Evolutionary conservation across 2,329 filamentous ascomycete species (phyloP), one percentile per base, ranked within the genome.

Genomic region (Pleoardoris graminearum): DNA sequence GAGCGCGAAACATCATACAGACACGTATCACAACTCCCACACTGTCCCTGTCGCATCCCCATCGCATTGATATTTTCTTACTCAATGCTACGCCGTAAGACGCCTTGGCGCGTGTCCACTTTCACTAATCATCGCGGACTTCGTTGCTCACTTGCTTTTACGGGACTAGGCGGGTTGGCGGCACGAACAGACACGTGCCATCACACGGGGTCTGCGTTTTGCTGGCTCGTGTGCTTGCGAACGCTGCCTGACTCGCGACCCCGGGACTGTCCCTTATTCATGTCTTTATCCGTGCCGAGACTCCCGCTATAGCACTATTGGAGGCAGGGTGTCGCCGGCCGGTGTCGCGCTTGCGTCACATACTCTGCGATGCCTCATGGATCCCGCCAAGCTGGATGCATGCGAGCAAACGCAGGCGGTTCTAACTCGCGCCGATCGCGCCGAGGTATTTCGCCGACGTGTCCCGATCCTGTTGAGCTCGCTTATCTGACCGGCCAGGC

Each of bases 21-120:
- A 54, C 51, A 50, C 32, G 47, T 53, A 43, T 50, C 51, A 53
- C 51, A 46, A 53, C 51, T 53, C 51, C 38, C 21, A 37, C n/a
- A 11, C 7, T 4, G 27, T 23, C 12, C 11, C n/a, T 36, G 27
- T n/a, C n/a, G n/a, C n/a, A n/a, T 49, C 17, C 17, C 19, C 17
- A 21, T 43, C 11, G 11, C 27, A 44, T 30, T 33, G 29, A 37
- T 35, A 36, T 35, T 12, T n/a, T 22, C n/a, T 11, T 25, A 35
- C 14, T 2, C 22, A 8, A 25, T 17, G 17, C n/a, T 16, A 22
- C 10, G 27, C 44, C 44, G 22, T 43, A 30, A 17, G 33, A 27
- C 33, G 3, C 4, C 10, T 47, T 19, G 32, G 30, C 22, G 16
- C 33, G 33, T 16, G 16, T n/a, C 29, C 32, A 16, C 22, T n/a